Base-by-base conservation (phyloP, 2,329 filamentous ascomycete genomes). In the Chaetomium globosum region DNA sequence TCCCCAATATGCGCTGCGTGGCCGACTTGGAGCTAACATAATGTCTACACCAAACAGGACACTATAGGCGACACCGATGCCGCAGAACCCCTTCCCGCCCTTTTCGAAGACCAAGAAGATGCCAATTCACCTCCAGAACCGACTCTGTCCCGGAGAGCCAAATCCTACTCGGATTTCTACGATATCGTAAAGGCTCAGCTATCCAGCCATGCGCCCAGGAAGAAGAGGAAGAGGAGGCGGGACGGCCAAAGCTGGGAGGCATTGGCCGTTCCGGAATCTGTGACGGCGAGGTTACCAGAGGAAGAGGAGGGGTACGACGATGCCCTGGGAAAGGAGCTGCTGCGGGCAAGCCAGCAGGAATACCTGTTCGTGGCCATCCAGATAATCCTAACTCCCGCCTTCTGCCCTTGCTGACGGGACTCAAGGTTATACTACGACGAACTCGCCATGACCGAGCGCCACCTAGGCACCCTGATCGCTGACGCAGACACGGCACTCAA, bases 321-420 rank as follows among this genome's bases (percentile, higher is more conserved):
- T 9, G 85, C 88, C 61, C 82, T 89, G 60, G 87, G 90, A 71
- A 83, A 87, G 55, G 85, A 87, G 70, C 78, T 98, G 73, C 80
- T 96, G 33, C 86, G 93, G 72, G 88, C 92, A 61, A 95, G 91
- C 75, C 92, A 96, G 75, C 88, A 91, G 70, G 88, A 94, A 75
- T 97, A 97, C 76, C 81, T 89, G 88, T 93, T 84, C 71, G 87
- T 75, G 16, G 13, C 4, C 7, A n/a, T 7, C 53, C 31, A 26
- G 23, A 13, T 12, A 13, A 30, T 16, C 2, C 36, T 12, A 30
- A 23, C 31, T 9, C 19, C 16, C 13, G n/a, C 16, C 39, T 16
- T 36, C 4, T 46, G 26, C n/a, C 7, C n/a, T 19, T 59, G 71
- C 76, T 79, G 69, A 80, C 71, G 51, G 19, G 4, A 7, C 16